Evolutionary conservation across 805 yeast genomes (phyloP), one percentile per base, ranked within the genome.

Genomic region (Torulaspora delbrueckii): DNA sequence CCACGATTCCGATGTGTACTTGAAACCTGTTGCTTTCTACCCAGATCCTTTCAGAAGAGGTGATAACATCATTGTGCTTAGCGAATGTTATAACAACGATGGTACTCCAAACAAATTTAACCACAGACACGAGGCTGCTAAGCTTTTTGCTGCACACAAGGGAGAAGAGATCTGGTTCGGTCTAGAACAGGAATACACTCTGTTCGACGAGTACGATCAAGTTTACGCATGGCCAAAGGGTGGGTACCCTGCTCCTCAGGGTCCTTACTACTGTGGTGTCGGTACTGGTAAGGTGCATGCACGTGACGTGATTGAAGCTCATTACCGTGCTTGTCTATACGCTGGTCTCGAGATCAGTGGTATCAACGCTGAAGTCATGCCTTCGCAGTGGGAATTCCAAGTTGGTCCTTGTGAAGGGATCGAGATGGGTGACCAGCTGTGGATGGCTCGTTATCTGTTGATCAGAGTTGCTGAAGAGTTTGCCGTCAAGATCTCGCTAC

Each of bases 331-430:
- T 52, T 90, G 97, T 77, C 76, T 91, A 55, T 84, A 86, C 68
- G 84, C 98, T 55, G 98, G 98, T 66, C 70, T 91, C 61, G 75
- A 77, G 67, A 83, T 91, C 58, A 84, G 96, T 43, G 99, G 99
- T 77, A 90, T 93, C 70, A 91, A 93, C 71, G 99, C 98, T 60
- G 99, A 91, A 78, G 99, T 91, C 55, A 93, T 91, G 98, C 99
- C 99, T 50, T 89, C 97, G 51, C 99, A 91, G 79, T 91, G 99
- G 99, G 99, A 91, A 77, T 91, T 86, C 86, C 99, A 91, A 79
- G 98, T 91, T 58, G 99, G 99, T 63, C 98, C 99, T 56, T 88
- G 96, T 72, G 79, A 73, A 56, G 99, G 99, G 66, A 91, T 93
- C 68, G 70, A 73, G 59, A 91, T 91, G 98, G 98, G 97, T 69